Conservation (phyloP, 2,329 filamentous ascomycete genomes). For the Byssoonygena ceratinophila region DNA sequence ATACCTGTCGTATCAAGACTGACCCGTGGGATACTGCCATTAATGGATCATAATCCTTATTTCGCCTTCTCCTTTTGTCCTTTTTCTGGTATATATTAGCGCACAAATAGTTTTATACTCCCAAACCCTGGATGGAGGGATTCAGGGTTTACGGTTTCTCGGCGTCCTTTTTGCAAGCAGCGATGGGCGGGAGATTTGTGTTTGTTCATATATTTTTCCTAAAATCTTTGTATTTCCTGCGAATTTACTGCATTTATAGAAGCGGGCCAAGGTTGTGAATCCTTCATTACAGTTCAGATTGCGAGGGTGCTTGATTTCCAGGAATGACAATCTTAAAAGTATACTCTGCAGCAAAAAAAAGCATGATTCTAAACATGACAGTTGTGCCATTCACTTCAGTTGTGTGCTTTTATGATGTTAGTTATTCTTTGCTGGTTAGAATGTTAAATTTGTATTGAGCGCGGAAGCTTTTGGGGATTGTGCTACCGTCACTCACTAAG, state of each 20-base stretch:
- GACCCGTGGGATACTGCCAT: conserved; percentile 6
- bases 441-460: not conserved
- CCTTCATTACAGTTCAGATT: no score
- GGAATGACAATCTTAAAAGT: no score
- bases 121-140: not conserved
- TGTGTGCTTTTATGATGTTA: no score
- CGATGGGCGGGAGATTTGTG: no score
- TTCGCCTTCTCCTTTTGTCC: not conserved
- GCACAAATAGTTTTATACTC: not conserved
- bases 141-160: not conserved
- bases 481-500: conserved; percentile 10
- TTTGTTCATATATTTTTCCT: no score
- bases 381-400: no score
- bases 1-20: conserved; percentile 30
- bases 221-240: no score
- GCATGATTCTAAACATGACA: no score
- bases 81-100: not conserved
- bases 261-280: no score
- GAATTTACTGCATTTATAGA: no score
- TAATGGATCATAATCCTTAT: not conserved
- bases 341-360: no score
- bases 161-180: not conserved
- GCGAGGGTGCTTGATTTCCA: no score
- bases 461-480: not conserved
- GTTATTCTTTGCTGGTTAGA: not conserved